These are phyloP conservation scores for Apiospora sp. DNA, from an alignment of 2,329 filamentous ascomycete species.

Conservation along the genomic window DNA sequence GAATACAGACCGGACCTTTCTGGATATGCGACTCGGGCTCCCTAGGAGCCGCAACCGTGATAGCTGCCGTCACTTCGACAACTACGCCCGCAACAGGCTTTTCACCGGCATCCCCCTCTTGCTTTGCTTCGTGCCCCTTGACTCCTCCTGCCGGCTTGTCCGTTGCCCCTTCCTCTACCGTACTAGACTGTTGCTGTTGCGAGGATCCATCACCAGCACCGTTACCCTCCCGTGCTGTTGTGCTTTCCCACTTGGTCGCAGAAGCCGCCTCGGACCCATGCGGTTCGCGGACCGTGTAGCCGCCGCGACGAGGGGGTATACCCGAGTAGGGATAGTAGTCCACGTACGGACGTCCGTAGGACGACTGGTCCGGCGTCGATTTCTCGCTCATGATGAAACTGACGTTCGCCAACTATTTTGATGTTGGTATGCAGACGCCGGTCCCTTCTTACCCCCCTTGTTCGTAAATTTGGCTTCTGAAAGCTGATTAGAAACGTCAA, in stretches of 20 bases:
- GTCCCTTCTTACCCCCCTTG: not conserved
- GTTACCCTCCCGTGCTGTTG: not conserved
- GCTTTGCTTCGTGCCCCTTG: not conserved
- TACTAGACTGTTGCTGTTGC: not conserved
- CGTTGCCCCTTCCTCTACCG: not conserved
- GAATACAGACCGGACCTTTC: not conserved
- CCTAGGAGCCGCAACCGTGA: not conserved
- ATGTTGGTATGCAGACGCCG: not conserved
- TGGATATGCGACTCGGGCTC: not conserved
- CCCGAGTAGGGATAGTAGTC: slow-evolving; percentile 9
- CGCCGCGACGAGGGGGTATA: not conserved
- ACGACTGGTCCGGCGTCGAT: not conserved
- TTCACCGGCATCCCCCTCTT: not conserved
- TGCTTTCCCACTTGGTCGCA: not conserved
- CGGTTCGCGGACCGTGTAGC: not conserved
- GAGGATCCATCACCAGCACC: not conserved
- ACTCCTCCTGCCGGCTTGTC: not conserved
- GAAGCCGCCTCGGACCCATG: not conserved
- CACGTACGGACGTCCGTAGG: not conserved
- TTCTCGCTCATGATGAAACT: not conserved
- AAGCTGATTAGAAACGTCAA: not conserved
- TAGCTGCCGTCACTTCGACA: not conserved
- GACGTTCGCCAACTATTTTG: not conserved
- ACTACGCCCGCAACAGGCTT: not conserved
- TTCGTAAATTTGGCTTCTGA: not conserved